Base-by-base conservation (phyloP, 2,329 filamentous ascomycete species). In the Neurospora crassa region DNA sequence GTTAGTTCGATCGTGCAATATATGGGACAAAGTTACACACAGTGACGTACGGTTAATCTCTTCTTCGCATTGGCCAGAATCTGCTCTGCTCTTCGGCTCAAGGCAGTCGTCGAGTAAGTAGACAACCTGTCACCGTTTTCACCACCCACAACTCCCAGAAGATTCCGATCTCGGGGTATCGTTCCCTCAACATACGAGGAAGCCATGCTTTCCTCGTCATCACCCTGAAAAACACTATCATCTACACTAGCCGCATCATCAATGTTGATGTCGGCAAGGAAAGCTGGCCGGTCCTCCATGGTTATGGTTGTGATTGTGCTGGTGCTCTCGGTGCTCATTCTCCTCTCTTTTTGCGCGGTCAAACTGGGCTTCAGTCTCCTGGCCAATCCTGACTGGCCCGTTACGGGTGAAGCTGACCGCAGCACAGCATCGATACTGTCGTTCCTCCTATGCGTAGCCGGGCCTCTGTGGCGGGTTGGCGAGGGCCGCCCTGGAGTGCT, bases 41-140 rank as follows among this genome's bases (percentile, higher is more conserved):
- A 14, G 59, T 72, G n/a, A 82, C 92, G 80, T 85, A 96, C 93
- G 78, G 92, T 96, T 73, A 98, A 84, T 76, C 94, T 87, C 79
- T 90, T 91, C 83, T 97, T 97, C 41, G 95, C 95, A 81, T 97
- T 97, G 71, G 94, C 93, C 70, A 98, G 85, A 78, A 97, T 97
- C 78, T 94, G 86, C 79, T 97, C 94, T 1, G 94, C 94, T 76
- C 93, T 89, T 75, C 91, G 90, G 79, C 93, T 95, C 74, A 97
- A 82, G 34, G 92, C 89, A 18, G 87, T 89, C 68, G 92, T 92
- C 3, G 92, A 92, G 76, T 91, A 88, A 67, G 86, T 85, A 1
- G 76, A 77, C 42, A 76, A 41, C 59, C 76, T 74, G 43, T 78
- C 76, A 3, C 71, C 37, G 68, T 78, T 72, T 68, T 77, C 72